Conservation (phyloP, 179 eudicot genomes). For the Heliamphora pulchella region DNA sequence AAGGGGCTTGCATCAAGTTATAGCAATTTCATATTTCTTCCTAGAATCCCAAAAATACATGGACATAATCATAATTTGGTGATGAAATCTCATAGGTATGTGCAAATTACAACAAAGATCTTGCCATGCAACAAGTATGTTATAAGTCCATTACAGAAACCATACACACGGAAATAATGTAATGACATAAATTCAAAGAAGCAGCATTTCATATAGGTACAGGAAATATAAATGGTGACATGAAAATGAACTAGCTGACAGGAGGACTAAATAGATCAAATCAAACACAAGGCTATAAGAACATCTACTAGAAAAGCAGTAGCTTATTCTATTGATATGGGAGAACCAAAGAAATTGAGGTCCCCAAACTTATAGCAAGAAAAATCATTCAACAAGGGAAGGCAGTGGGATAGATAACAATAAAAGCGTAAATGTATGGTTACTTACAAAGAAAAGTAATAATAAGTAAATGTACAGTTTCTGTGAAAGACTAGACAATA, state of each 20-base stretch:
- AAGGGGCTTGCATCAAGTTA: slow-evolving; percentile 5
- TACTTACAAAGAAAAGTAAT: too few species aligned
- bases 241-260: not conserved
- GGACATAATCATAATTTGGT: not conserved
- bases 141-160: not conserved
- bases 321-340: not conserved
- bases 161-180: not conserved
- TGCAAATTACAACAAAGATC: not conserved
- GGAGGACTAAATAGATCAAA: not conserved
- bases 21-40: not conserved
- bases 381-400: not conserved
- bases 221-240: not conserved
- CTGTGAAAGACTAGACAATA: not conserved
- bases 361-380: not conserved
- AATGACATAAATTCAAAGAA: not conserved
- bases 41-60: not conserved
- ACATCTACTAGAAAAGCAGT: not conserved
- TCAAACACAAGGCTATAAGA: not conserved
- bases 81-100: not conserved
- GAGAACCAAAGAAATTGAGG: not conserved
- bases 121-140: not conserved
- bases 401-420: too few species aligned
- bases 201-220: not conserved
- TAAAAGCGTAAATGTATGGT: too few species aligned
- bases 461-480: not conserved